Conservation (phyloP, 2,329 filamentous ascomycete genomes). For the Pseudogymnoascus sp. region DNA sequence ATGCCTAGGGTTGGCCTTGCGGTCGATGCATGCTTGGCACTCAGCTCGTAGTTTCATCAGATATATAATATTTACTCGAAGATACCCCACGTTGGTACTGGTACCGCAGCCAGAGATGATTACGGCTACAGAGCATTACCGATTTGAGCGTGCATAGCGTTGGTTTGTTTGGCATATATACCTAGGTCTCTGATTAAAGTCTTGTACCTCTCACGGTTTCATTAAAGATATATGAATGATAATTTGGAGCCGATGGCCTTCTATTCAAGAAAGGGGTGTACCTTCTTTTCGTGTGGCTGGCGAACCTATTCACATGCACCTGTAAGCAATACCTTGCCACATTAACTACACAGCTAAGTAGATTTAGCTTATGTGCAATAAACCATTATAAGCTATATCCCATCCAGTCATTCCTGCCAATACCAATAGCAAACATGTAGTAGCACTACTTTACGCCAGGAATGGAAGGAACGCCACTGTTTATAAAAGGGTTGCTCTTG, state of each 20-base stretch:
- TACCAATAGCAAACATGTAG: not conserved
- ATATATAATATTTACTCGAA: slow-evolving; percentile 9
- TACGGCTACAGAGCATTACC: slow-evolving; percentile 3
- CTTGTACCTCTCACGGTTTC: not conserved
- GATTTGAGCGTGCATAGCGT: slow-evolving; percentile 13
- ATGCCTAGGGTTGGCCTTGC: slow-evolving; percentile 62
- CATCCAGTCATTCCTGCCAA: not conserved
- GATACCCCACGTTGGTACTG: not conserved
- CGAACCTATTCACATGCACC: not conserved
- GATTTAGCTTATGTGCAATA: not conserved
- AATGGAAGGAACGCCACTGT: not conserved
- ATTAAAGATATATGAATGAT: slow-evolving; percentile 7
- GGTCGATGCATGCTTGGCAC: slow-evolving; percentile 75
- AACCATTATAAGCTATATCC: not conserved
- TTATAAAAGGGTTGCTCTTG: not conserved
- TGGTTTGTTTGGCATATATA: slow-evolving; percentile 12
- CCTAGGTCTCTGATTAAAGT: slow-evolving; percentile 4
- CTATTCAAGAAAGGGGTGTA: not conserved
- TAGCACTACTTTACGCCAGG: not conserved
- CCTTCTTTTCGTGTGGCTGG: not conserved
- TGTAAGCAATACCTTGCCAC: not conserved
- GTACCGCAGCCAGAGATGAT: slow-evolving; percentile 3
- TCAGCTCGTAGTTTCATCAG: slow-evolving; percentile 32
- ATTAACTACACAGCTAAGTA: not conserved
- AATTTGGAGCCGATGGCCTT: not conserved